Evolutionary conservation across 176 grass and related monocot species (phyloP).

Genomic region (barley (Hordeum vulgare)): DNA sequence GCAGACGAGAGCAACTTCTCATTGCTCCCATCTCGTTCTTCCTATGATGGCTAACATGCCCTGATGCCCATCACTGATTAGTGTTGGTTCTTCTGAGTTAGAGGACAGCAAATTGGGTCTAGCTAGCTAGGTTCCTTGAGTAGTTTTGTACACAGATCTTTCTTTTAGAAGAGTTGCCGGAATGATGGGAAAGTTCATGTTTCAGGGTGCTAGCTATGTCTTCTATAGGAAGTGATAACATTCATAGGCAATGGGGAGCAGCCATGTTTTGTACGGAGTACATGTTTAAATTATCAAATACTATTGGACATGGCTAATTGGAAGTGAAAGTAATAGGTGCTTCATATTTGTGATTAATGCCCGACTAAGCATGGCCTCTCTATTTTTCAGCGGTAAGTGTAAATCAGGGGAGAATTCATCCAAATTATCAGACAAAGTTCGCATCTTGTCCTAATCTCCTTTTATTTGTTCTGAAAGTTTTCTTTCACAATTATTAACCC

Average conservation of each 20-base stretch:
- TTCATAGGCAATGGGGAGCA: slow-evolving; percentile 1
- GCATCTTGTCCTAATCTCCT: not conserved
- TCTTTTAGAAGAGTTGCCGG: not conserved
- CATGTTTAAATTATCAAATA: slow-evolving; percentile 14
- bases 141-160: not conserved
- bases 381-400: not conserved
- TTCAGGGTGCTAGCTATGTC: not conserved
- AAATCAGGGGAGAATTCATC: not conserved
- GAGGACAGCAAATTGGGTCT: not conserved
- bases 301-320: not conserved
- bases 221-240: not conserved
- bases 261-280: slow-evolving; percentile 14
- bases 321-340: not conserved
- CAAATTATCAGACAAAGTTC: not conserved
- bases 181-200: not conserved
- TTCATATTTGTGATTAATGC: not conserved
- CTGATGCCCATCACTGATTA: not conserved
- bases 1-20: slow-evolving; percentile 21
- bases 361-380: not conserved
- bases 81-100: slow-evolving; percentile 2
- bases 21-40: not conserved
- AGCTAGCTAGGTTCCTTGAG: not conserved
- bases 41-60: slow-evolving; percentile 9
- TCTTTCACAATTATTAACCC: not conserved
- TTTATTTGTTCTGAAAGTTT: not conserved